These are phyloP conservation scores for Plectosphaerella cucumerina DNA, from an alignment of 2,329 filamentous ascomycete genomes.

Conservation along the genomic window DNA sequence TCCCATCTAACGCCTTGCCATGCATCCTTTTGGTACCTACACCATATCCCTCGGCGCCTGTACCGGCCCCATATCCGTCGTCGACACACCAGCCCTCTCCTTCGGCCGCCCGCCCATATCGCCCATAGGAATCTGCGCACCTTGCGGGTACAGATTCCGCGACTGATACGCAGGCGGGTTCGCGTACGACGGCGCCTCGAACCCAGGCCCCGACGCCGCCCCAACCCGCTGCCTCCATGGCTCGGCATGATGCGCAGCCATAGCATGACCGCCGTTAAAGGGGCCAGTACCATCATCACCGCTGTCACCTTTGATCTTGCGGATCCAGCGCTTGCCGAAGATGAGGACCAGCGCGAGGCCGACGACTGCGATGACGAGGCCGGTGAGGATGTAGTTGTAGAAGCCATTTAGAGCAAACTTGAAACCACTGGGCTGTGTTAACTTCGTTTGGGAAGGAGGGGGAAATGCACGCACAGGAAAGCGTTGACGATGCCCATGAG, in stretches of 20 bases:
- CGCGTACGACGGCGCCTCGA: background rate
- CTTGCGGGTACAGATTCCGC: background rate
- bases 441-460: background rate
- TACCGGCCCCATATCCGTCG: constrained; percentile 8
- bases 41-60: constrained; percentile 12
- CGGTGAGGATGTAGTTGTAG: constrained; percentile 43
- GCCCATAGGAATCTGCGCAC: constrained; percentile 9
- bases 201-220: background rate
- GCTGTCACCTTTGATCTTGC: constrained; percentile 2
- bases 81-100: constrained; percentile 2
- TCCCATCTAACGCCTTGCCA: background rate
- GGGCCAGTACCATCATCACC: constrained; percentile 1
- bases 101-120: constrained; percentile 7
- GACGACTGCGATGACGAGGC: constrained; percentile 36
- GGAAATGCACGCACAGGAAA: constrained; percentile 42
- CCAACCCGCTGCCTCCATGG: constrained; percentile 10
- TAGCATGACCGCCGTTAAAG: constrained; percentile 2
- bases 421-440: constrained; percentile 44
- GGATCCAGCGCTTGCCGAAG: constrained; percentile 21
- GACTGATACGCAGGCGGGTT: constrained; percentile 6
- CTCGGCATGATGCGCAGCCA: constrained; percentile 11
- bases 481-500: constrained; percentile 51
- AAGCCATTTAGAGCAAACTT: constrained; percentile 46
- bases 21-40: background rate
- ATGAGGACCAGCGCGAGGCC: constrained; percentile 29